Conservation (phyloP, 2,329 filamentous ascomycete species). For the Harringtonia lauricola region DNA sequence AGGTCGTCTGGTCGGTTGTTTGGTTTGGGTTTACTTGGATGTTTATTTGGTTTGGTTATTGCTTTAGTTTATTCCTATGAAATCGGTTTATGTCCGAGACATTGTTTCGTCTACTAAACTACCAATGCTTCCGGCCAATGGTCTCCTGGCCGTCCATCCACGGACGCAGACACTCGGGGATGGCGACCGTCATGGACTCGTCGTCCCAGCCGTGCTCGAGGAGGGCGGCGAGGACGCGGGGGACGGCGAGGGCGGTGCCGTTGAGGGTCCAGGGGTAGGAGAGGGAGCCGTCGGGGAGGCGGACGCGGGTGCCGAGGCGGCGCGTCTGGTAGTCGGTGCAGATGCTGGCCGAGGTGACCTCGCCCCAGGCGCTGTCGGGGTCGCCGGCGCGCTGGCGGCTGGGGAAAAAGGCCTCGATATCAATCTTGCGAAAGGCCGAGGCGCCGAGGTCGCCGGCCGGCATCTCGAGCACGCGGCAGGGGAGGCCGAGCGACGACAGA, state of each 20-base stretch:
- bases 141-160: constrained; percentile 73
- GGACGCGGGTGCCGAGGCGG: constrained; percentile 65
- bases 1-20: too few relatives aligned
- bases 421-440: constrained; percentile 73
- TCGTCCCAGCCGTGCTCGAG: constrained; percentile 88
- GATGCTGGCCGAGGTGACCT: constrained; percentile 81
- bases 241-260: constrained; percentile 86
- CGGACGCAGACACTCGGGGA: constrained; percentile 68
- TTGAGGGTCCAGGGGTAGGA: constrained; percentile 85
- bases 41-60: neutral
- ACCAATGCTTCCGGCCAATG: constrained; percentile 32
- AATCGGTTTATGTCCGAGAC: too few relatives aligned
- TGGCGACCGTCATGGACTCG: constrained; percentile 48
- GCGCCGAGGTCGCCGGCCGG: constrained; percentile 80
- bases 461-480: constrained; percentile 89
- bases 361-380: constrained; percentile 67
- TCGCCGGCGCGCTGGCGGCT: constrained; percentile 38
- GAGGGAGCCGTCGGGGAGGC: constrained; percentile 35
- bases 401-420: constrained; percentile 93
- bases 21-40: neutral
- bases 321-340: constrained; percentile 93
- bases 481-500: constrained; percentile 61
- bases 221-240: constrained; percentile 77
- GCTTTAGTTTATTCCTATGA: neutral
- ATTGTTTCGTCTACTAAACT: neutral